These are phyloP conservation scores for Macrophomina pseudophaseolina DNA, from an alignment of 2,329 filamentous ascomycete species.

Conservation along the genomic window DNA sequence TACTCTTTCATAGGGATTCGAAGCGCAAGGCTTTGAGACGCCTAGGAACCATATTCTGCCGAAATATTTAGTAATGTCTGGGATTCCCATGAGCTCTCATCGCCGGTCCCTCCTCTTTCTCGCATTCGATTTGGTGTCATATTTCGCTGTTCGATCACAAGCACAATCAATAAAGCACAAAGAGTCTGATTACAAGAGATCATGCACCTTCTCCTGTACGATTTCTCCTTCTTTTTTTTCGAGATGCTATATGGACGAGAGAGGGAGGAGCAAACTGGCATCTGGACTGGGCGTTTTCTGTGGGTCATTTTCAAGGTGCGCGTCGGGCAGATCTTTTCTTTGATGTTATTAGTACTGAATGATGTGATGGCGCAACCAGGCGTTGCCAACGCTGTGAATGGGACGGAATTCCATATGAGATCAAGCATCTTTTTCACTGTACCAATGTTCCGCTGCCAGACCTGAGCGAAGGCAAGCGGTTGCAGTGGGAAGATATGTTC, in stretches of 20 bases:
- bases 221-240: background rate
- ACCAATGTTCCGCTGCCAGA: background rate
- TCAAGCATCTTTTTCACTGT: background rate
- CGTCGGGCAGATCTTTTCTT: background rate
- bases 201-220: background rate
- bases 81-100: background rate
- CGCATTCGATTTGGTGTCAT: background rate
- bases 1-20: background rate
- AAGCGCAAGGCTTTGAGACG: background rate
- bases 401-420: background rate
- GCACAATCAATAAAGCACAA: background rate
- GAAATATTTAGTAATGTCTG: background rate
- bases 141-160: background rate
- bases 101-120: background rate
- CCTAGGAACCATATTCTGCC: background rate
- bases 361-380: conserved; percentile 4
- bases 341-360: background rate
- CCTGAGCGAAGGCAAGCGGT: background rate
- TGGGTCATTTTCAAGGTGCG: background rate
- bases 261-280: background rate
- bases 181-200: background rate
- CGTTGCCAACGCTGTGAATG: background rate
- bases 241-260: background rate
- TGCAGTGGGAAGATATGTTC: background rate
- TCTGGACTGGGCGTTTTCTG: background rate